A percentile compares a stretch with the other conserved stretches of the same genome.
These are phyloP conservation scores for Austroboletus olivaceoglutinosus DNA, from an alignment of 1,284 basidiomycete species.

Conservation along the genomic window DNA sequence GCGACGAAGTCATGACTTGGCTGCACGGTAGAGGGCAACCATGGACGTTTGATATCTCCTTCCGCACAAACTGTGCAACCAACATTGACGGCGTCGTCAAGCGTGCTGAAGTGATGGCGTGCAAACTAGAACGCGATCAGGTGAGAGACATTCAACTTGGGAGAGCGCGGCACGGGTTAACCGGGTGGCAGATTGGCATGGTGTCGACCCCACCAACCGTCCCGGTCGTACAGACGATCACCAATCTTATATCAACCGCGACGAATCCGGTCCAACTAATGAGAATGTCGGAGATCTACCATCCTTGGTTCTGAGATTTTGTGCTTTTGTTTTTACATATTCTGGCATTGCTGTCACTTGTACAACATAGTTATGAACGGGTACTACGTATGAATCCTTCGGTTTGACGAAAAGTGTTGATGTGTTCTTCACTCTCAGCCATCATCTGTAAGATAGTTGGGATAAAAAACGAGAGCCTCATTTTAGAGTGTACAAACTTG, in stretches of 20 bases:
- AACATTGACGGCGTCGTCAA: conserved; percentile 85
- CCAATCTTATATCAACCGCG: conserved; percentile 77
- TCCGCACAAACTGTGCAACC: conserved; percentile 66
- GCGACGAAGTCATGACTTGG: conserved; percentile 90
- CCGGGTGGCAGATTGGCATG: conserved; percentile 30
- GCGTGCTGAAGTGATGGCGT: conserved; percentile 82
- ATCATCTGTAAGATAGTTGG: conserved; percentile 64
- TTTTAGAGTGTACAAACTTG: conserved; percentile 35
- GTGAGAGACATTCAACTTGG: conserved; percentile 37
- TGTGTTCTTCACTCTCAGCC: conserved; percentile 75
- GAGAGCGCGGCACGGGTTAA: conserved; percentile 22
- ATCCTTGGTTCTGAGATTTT: conserved; percentile 73
- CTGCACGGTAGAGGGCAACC: conserved; percentile 50
- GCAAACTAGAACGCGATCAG: conserved; percentile 79
- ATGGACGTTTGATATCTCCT: conserved; percentile 56
- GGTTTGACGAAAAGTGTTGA: conserved; percentile 73
- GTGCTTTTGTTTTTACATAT: neutral
- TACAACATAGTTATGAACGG: conserved; percentile 25
- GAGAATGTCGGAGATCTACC: conserved; percentile 78
- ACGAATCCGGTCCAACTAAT: conserved; percentile 75
- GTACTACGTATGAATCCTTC: conserved; percentile 61
- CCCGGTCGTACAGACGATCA: conserved; percentile 80
- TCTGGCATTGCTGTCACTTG: neutral
- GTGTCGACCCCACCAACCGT: conserved; percentile 39
- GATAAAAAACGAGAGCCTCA: conserved; percentile 1